A percentile compares a stretch with the other conserved stretches of the same genome.
phyloP scores from a whole-genome alignment of 2,329 filamentous ascomycete genomes.

The Bipolaris gigantea region DNA sequence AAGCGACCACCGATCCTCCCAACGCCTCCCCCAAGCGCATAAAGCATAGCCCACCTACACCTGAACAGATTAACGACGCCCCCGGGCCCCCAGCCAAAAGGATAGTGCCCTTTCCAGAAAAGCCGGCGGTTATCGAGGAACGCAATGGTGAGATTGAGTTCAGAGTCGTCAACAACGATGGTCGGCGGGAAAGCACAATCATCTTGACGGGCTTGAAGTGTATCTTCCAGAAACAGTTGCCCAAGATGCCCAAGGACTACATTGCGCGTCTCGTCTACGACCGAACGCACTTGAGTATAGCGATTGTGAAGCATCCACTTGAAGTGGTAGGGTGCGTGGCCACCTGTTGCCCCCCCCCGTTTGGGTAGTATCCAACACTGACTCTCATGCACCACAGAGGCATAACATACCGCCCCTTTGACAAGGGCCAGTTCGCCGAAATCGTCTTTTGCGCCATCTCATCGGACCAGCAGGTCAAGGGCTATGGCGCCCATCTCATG shows the following conservation, averaged over 20 bases:
- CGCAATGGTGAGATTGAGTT: constrained; percentile 94
- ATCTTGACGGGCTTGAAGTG: constrained; percentile 95
- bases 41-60: constrained; percentile 41
- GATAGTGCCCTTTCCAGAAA: constrained; percentile 85
- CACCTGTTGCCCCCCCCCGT: not conserved
- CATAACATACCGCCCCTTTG: constrained; percentile 95
- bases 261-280: constrained; percentile 98
- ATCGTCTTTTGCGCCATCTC: constrained; percentile 99
- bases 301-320: constrained; percentile 93
- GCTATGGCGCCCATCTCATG: constrained; percentile 97
- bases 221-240: constrained; percentile 97
- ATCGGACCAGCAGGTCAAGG: constrained; percentile 97
- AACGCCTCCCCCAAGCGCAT: constrained; percentile 64
- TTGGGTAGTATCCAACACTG: not conserved
- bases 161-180: constrained; percentile 96
- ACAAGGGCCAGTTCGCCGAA: constrained; percentile 88
- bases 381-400: constrained; percentile 58
- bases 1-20: constrained; percentile 69
- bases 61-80: constrained; percentile 37
- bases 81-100: constrained; percentile 54
- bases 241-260: constrained; percentile 99
- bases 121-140: constrained; percentile 92
- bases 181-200: constrained; percentile 81
- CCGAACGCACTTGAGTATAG: constrained; percentile 91
- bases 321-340: constrained; percentile 74